Conservation (phyloP, 108 stramenopile species). For the Nitzschia putrida region DNA sequence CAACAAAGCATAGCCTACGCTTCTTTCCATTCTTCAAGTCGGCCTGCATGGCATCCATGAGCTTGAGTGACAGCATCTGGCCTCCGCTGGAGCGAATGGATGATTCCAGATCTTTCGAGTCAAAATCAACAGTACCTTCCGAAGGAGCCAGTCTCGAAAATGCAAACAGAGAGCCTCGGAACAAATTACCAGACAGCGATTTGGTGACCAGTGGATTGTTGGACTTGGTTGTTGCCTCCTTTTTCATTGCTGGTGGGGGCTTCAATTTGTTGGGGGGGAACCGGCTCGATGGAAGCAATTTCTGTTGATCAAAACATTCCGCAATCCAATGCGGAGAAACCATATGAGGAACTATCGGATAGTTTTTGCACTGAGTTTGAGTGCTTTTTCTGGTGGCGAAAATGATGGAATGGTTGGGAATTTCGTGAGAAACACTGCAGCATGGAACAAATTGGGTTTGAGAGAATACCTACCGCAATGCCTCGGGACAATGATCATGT, state of each 20-base stretch:
- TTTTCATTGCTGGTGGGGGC: constrained; percentile 3
- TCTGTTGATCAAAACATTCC: constrained; percentile 27
- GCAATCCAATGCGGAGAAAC: constrained; percentile 67
- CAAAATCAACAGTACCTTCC: constrained; percentile 41
- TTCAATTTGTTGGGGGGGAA: constrained; percentile 27
- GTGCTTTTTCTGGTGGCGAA: no score
- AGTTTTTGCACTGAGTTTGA: constrained; percentile 17
- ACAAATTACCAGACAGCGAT: constrained; percentile 31
- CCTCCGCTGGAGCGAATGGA: constrained; percentile 58
- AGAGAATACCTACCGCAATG: constrained; percentile 29
- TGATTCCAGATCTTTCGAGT: constrained; percentile 48
- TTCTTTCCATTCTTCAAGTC: constrained; percentile 30
- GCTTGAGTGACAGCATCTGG: constrained; percentile 51
- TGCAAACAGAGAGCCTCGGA: constrained; percentile 63
- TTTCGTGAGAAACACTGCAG: background rate
- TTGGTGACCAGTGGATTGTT: constrained; percentile 1
- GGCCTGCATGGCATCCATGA: constrained; percentile 54
- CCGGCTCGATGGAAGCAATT: constrained; percentile 8
- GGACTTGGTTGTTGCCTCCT: constrained; percentile 12
- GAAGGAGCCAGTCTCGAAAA: constrained; percentile 40
- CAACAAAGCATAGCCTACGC: constrained; percentile 36
- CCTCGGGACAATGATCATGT: constrained; percentile 47
- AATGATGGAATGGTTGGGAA: background rate
- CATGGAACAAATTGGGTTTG: background rate
- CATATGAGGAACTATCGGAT: constrained; percentile 57